Evolutionary conservation across 2,329 filamentous ascomycete species (phyloP), one percentile per base, ranked within the genome.

Genomic region (Trichoderma koningii): DNA sequence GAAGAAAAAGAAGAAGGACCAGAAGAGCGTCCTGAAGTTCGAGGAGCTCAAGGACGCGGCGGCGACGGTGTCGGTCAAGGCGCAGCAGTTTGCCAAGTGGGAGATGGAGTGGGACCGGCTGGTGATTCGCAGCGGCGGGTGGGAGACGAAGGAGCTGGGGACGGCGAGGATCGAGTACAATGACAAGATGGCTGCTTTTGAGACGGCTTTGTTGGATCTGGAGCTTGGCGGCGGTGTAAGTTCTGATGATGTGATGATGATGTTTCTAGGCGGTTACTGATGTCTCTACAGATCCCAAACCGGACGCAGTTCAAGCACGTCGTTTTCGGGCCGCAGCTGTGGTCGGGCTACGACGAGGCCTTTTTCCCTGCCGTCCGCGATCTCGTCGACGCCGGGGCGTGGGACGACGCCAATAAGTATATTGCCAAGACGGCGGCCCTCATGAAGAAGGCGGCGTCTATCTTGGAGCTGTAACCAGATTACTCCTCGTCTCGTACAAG

Each of bases 231-330:
- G 87, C 68, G 93, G 93, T 66, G 90, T 96, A 85, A 83, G 91
- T n/a, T 45, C 9, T 50, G 56, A 15, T 64, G 57, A 65, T 38
- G 14, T 12, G 23, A 14, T 17, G 21, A 30, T 3, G 17, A 14
- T 1, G 28, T 30, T 30, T 30, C 7, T 30, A 7, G 9, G 14
- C 45, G 44, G n/a, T 34, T 57, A 42, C 56, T 45, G 44, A 3
- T 26, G 5, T 7, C 38, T 48, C 51, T 57, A 56, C 30, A 93
- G 90, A 85, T 96, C 5, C 91, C 91, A 45, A 92, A 92, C 71
- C 88, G 94, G 69, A 91, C 90, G 5, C 95, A 98, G 78, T 99
- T 93, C 83, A 97, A 96, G 76, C 95, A 97, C 77, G 85, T 96
- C 73, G 80, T 99, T 64, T 96, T 93, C 74, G 94, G 91, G 1